phyloP scores from a whole-genome alignment of 176 grass and related monocot species.

The Rhynchospora tenuis region DNA sequence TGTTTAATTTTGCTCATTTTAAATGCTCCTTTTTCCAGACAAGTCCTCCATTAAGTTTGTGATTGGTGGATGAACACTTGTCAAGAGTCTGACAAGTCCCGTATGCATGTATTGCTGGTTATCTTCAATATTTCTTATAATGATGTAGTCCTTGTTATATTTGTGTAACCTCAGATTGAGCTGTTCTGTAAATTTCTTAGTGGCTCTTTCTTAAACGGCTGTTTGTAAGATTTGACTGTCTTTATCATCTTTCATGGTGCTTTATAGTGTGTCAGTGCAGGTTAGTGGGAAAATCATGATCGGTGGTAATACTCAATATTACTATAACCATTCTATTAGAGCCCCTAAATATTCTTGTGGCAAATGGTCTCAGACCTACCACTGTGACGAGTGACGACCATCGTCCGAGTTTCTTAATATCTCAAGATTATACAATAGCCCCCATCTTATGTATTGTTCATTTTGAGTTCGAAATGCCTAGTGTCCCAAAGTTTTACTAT shows the following conservation, averaged over 20 bases:
- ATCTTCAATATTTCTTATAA: background rate
- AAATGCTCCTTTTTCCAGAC: constrained; percentile 13
- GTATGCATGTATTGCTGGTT: background rate
- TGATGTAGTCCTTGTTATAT: background rate
- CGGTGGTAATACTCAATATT: background rate
- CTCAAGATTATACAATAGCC: background rate
- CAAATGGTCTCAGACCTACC: background rate
- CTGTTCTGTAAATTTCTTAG: constrained; percentile 11
- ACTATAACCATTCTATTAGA: background rate
- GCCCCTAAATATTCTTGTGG: background rate
- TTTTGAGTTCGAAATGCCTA: background rate
- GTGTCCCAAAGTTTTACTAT: background rate
- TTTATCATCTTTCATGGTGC: background rate
- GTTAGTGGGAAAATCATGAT: background rate
- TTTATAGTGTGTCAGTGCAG: constrained; percentile 10
- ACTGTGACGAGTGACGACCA: background rate
- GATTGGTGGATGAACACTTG: background rate
- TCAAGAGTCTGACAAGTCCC: background rate
- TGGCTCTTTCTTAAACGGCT: background rate
- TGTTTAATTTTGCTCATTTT: background rate
- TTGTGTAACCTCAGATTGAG: background rate
- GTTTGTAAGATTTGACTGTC: background rate
- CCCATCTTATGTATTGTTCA: background rate
- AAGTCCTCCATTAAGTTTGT: constrained; percentile 26
- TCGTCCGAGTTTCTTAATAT: background rate